Conservation (phyloP, 495 filamentous ascomycete species). For the Annulohypoxylon stygium region DNA sequence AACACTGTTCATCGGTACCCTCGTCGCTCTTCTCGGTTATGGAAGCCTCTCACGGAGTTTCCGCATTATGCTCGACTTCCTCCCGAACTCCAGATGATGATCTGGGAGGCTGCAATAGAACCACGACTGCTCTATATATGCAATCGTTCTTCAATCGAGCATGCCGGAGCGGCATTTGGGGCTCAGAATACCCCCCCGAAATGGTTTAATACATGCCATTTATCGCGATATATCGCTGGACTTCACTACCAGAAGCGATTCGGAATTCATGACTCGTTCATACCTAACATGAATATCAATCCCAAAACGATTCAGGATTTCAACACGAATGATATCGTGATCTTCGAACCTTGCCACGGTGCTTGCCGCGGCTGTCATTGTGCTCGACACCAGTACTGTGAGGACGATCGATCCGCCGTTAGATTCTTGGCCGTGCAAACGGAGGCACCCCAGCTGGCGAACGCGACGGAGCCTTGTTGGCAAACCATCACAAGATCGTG, state of each 20-base stretch:
- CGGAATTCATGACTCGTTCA: neutral
- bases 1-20: neutral
- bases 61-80: conserved; percentile 41
- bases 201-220: conserved; percentile 45
- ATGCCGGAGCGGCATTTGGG: conserved; percentile 9
- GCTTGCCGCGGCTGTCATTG: conserved; percentile 50
- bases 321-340: conserved; percentile 44
- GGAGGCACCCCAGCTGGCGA: conserved; percentile 34
- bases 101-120: conserved; percentile 49
- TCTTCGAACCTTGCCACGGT: conserved; percentile 50
- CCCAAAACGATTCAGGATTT: conserved; percentile 30
- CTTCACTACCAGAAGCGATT: conserved; percentile 42
- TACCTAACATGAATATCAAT: neutral
- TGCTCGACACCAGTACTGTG: conserved; percentile 47
- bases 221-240: conserved; percentile 35
- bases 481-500: conserved; percentile 43
- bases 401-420: conserved; percentile 42
- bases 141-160: conserved; percentile 37
- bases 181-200: conserved; percentile 39
- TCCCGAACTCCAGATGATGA: conserved; percentile 45
- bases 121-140: conserved; percentile 47
- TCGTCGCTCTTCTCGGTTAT: conserved; percentile 45
- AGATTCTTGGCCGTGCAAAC: conserved; percentile 46
- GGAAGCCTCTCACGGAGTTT: conserved; percentile 48
- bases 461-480: conserved; percentile 43